A percentile compares a stretch with the other conserved stretches of the same genome.
Evolutionary conservation across 331 rosid species (phyloP).

Genomic region (Rhamnella rubrinervis): DNA sequence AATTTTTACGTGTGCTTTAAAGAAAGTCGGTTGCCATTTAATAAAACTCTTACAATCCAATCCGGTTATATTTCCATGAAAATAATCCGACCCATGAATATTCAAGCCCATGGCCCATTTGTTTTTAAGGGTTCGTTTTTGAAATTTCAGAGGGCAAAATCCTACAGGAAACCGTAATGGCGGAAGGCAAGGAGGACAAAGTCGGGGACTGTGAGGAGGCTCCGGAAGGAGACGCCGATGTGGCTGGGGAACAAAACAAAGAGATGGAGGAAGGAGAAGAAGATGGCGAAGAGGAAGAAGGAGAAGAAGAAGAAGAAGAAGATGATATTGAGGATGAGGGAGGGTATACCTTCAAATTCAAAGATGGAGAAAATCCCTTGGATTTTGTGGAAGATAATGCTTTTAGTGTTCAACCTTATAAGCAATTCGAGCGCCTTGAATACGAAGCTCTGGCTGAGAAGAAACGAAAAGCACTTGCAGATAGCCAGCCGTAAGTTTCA

Average conservation of each 20-base stretch:
- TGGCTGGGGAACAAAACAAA: slow-evolving; percentile 2
- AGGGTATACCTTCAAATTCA: slow-evolving; percentile 56
- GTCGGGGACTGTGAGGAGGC: slow-evolving; percentile 6
- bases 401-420: slow-evolving; percentile 48
- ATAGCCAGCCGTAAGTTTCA: slow-evolving; percentile 30
- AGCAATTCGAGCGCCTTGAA: slow-evolving; percentile 62
- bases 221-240: neutral
- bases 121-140: no score
- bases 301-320: slow-evolving; percentile 41
- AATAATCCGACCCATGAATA: no score
- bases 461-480: slow-evolving; percentile 56
- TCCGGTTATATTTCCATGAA: no score
- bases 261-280: neutral
- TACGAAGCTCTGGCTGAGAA: slow-evolving; percentile 64
- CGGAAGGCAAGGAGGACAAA: neutral
- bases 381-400: slow-evolving; percentile 54
- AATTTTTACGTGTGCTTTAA: no score
- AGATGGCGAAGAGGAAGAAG: slow-evolving; percentile 23
- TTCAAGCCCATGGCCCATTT: no score
- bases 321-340: slow-evolving; percentile 46
- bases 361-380: slow-evolving; percentile 61
- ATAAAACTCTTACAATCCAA: no score
- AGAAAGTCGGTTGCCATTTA: no score
- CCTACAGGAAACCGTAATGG: neutral
- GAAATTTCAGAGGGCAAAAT: no score